A percentile compares a stretch with the other conserved stretches of the same genome.
Evolutionary conservation across 129 eudicot genomes (phyloP).

Genomic region (Centrapalus pauciflorus): DNA sequence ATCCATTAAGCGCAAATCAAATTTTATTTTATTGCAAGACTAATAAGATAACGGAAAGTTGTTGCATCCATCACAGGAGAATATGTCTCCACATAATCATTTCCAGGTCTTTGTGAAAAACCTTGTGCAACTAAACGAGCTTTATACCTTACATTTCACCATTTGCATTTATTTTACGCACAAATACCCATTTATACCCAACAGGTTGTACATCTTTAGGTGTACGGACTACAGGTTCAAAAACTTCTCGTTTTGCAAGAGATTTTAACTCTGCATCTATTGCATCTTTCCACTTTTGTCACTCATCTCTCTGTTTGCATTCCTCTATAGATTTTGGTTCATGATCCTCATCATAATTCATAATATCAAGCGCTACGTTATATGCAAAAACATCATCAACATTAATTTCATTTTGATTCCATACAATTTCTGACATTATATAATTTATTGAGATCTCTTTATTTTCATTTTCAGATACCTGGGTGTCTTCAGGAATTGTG

Average conservation of each 20-base stretch:
- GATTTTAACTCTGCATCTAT: constrained; percentile 1
- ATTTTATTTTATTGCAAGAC: neutral
- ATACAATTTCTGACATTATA: too few relatives aligned
- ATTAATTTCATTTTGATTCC: too few relatives aligned
- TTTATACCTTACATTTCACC: neutral
- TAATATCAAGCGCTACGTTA: too few relatives aligned
- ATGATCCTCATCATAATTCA: too few relatives aligned
- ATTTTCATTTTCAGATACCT: too few relatives aligned
- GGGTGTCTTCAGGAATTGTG: too few relatives aligned
- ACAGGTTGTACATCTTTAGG: neutral
- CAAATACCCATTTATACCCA: neutral
- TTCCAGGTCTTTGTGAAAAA: neutral
- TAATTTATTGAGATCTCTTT: too few relatives aligned
- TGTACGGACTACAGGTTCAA: constrained; percentile 9
- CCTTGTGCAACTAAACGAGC: neutral
- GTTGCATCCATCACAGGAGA: neutral
- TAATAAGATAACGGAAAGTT: neutral
- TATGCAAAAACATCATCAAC: too few relatives aligned
- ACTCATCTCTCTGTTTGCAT: too few relatives aligned
- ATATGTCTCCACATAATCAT: neutral
- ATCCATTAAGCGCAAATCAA: constrained; percentile 1
- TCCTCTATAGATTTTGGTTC: too few relatives aligned
- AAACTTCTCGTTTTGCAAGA: constrained; percentile 4
- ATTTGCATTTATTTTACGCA: neutral
- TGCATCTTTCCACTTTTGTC: constrained; percentile 1